Conservation (phyloP, 441 rosid species). For the Hypseocharis bilobata region DNA sequence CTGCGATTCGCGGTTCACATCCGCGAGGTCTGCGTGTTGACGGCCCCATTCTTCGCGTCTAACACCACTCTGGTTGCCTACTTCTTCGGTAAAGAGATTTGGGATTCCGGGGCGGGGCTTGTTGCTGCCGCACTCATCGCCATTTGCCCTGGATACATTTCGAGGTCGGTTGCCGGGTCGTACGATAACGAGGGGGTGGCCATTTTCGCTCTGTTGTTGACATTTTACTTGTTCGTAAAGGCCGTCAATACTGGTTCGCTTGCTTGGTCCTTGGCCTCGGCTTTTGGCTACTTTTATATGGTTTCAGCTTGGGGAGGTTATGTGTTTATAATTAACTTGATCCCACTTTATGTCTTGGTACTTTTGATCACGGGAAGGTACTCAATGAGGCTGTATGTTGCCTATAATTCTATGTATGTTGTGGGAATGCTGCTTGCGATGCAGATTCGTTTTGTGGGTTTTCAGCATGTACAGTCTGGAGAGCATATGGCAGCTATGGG, state of each 20-base stretch:
- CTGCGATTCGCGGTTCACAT: constrained; percentile 78
- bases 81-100: constrained; percentile 87
- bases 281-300: constrained; percentile 93
- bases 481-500: constrained; percentile 99
- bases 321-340: constrained; percentile 83
- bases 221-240: constrained; percentile 85
- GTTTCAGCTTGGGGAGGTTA: constrained; percentile 99
- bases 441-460: constrained; percentile 96
- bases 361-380: constrained; percentile 79
- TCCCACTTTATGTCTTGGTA: constrained; percentile 87
- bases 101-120: constrained; percentile 91
- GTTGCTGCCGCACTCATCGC: constrained; percentile 83
- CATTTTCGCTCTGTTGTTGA: constrained; percentile 66
- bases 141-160: constrained; percentile 84
- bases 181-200: constrained; percentile 93
- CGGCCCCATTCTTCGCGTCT: constrained; percentile 90
- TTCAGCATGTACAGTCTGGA: constrained; percentile 96
- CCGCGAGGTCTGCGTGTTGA: constrained; percentile 90
- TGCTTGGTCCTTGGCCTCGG: constrained; percentile 80
- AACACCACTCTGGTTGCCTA: constrained; percentile 90
- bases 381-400: constrained; percentile 77
- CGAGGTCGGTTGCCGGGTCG: constrained; percentile 85
- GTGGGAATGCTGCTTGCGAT: constrained; percentile 95
- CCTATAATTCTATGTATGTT: constrained; percentile 80
- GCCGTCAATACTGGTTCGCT: constrained; percentile 84